Evolutionary conservation across 768 basidiomycete species (phyloP), one percentile per base, ranked within the genome.

Genomic region (Hygrocybe punicea): DNA sequence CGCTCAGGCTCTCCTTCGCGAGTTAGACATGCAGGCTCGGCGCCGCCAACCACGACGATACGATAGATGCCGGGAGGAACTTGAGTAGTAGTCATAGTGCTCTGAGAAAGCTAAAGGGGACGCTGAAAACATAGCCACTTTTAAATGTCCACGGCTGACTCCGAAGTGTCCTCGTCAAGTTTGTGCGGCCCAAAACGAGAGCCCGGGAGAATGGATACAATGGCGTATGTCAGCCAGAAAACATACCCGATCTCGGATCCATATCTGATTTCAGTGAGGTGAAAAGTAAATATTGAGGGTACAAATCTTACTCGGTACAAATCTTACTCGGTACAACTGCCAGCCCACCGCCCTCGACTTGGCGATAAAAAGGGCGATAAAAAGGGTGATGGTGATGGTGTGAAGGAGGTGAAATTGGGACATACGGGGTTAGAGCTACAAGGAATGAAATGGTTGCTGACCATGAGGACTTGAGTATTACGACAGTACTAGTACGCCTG

Each of bases 91-190:
- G 16, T 25, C 4, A 19, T 49, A 4, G n/a, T 49, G n/a, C 4
- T 49, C 47, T 49, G 47, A 49, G 47, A 49, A 49, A 49, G 47
- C 47, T 49, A n/a, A 49, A 49, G 47, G n/a, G 24, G 47, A 49
- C 47, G 47, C 17, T 33, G 47, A 49, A 49, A 49, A 49, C 47
- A 49, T 6, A n/a, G 47, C 47, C 4, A 49, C 47, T 49, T 49
- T 49, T 29, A 29, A 29, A 49, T 23, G 47, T 49, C 47, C 47
- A 23, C 4, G 29, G 29, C 29, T 4, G 29, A 29, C 29, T 29
- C 29, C 29, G 29, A 29, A 29, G 4, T 29, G 42, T 44, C 42
- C n/a, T 23, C n/a, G n/a, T 44, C 42, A 44, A 4, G 42, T 44
- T 44, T 44, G 42, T 4, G 42, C 42, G 4, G 42, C 42, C 3